Evolutionary conservation across 2,329 filamentous ascomycete species (phyloP).

Genomic region (Apiospora phragmitis): DNA sequence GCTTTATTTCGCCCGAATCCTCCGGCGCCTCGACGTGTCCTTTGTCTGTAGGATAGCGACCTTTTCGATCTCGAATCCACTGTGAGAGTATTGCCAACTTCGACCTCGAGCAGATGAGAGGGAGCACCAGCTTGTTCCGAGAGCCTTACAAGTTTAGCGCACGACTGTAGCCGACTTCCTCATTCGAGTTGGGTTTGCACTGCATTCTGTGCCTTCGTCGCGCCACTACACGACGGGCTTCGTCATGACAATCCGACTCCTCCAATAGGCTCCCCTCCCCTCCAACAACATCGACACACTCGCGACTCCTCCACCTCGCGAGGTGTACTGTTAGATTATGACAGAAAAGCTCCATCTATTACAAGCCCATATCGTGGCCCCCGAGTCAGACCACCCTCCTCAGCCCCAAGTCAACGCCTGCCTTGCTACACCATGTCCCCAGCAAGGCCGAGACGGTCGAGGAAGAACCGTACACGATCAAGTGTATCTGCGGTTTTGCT

Average conservation of each 20-base stretch:
- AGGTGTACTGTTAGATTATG: conserved; percentile 57
- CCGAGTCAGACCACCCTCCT: conserved; percentile 49
- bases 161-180: background rate
- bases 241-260: conserved; percentile 59
- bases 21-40: conserved; percentile 28
- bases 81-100: background rate
- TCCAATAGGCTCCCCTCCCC: conserved; percentile 43
- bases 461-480: conserved; percentile 90
- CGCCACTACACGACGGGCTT: conserved; percentile 40
- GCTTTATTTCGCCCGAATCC: conserved; percentile 21
- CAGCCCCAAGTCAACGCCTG: conserved; percentile 39
- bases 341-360: conserved; percentile 57
- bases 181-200: conserved; percentile 10
- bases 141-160: background rate
- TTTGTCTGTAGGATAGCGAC: conserved; percentile 26
- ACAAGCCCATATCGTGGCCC: conserved; percentile 56
- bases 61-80: conserved; percentile 13
- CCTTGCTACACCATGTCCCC: conserved; percentile 41
- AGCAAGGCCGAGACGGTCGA: conserved; percentile 59
- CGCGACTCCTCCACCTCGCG: conserved; percentile 33
- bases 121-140: background rate
- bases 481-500: conserved; percentile 91
- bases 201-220: conserved; percentile 14
- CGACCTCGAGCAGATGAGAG: conserved; percentile 1
- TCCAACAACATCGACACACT: conserved; percentile 25